Conservation (phyloP, 495 filamentous ascomycete genomes). For the Chlorociboria aeruginascens region DNA sequence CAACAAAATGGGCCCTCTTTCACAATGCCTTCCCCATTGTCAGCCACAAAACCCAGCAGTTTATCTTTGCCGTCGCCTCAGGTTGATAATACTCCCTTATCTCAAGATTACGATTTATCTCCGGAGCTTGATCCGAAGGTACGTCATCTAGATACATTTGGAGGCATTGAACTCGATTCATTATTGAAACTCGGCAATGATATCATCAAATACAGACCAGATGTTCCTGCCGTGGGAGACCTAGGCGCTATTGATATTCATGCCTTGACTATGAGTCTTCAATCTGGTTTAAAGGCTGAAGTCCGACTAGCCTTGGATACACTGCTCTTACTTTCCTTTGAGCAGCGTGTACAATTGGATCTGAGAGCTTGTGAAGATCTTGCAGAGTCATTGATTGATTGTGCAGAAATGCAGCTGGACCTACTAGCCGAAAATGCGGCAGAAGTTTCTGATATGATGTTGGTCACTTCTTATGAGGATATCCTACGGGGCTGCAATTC, state of each 20-base stretch:
- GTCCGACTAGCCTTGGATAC: constrained; percentile 80
- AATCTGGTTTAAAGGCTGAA: constrained; percentile 81
- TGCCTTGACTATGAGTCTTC: constrained; percentile 84
- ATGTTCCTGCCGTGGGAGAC: constrained; percentile 62
- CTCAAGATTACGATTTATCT: constrained; percentile 19
- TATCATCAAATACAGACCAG: constrained; percentile 51
- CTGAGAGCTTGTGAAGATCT: constrained; percentile 77
- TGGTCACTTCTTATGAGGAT: constrained; percentile 76
- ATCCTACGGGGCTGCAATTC: constrained; percentile 61
- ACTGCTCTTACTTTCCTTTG: constrained; percentile 58
- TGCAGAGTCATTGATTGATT: constrained; percentile 78
- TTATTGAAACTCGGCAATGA: constrained; percentile 50
- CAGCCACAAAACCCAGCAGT: constrained; percentile 8
- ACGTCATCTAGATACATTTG: constrained; percentile 44
- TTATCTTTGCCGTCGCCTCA: constrained; percentile 14
- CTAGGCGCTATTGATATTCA: constrained; percentile 82
- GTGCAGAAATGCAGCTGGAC: constrained; percentile 78
- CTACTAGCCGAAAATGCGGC: constrained; percentile 64
- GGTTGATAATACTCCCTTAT: constrained; percentile 5
- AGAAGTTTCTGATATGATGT: constrained; percentile 74
- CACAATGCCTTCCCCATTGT: constrained; percentile 15
- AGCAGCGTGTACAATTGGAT: constrained; percentile 45
- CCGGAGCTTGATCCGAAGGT: constrained; percentile 50
- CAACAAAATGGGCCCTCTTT: constrained; percentile 16
- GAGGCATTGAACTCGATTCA: constrained; percentile 51